Evolutionary conservation across 495 filamentous ascomycete species (phyloP).

Genomic region (Trichoderma reesei): DNA sequence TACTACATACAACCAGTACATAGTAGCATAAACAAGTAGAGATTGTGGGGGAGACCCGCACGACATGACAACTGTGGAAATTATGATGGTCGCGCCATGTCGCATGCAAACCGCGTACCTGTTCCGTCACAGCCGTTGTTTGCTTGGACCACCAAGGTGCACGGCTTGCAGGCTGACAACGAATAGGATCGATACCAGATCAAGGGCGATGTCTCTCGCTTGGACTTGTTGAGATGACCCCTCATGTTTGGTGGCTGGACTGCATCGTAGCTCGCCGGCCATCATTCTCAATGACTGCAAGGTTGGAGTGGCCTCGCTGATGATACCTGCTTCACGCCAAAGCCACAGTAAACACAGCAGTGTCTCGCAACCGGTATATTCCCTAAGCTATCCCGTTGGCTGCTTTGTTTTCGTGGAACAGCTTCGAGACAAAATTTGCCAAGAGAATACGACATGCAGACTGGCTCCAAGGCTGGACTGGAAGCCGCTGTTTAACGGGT

Average conservation of each 20-base stretch:
- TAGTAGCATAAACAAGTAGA: background rate
- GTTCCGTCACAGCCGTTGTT: background rate
- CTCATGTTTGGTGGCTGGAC: background rate
- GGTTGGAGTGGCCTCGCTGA: background rate
- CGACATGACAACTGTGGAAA: background rate
- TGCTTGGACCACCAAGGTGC: background rate
- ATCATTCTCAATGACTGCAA: background rate
- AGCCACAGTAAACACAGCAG: no score
- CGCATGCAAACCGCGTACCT: constrained; percentile 2
- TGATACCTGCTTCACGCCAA: background rate
- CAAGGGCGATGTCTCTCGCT: background rate
- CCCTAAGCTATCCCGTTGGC: no score
- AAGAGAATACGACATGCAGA: no score
- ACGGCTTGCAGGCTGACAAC: background rate
- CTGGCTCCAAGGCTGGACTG: no score
- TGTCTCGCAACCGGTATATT: no score
- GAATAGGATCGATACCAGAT: background rate
- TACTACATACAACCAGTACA: no score
- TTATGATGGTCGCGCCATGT: background rate
- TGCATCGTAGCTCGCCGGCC: background rate
- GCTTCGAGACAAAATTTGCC: no score
- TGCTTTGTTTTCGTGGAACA: no score
- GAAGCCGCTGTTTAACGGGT: no score
- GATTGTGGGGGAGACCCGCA: constrained; percentile 8
- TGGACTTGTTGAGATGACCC: background rate